Evolutionary conservation across 2,329 filamentous ascomycete genomes (phyloP), one percentile per base, ranked within the genome.

Genomic region (Scedosporium minutisporum): DNA sequence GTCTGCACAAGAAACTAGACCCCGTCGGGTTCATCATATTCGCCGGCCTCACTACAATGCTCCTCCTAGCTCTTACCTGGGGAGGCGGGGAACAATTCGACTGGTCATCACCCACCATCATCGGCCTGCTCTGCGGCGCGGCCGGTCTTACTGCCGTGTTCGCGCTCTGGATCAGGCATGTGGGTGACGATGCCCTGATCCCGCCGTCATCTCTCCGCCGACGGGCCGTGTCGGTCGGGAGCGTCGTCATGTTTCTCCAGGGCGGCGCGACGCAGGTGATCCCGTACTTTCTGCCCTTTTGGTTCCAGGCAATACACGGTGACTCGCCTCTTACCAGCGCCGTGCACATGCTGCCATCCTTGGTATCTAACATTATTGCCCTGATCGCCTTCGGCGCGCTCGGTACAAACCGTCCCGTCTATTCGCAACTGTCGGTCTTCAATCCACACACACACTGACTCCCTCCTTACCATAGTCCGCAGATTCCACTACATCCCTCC

Each of bases 41-140:
- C 41, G 53, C 71, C 65, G 71, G 72, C 0, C 67, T 75, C 16
- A 71, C 80, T 7, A 70, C 81, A 21, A 81, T 77, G 64, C 71
- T 81, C n/a, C 67, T 82, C 0, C 71, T 83, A 0, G 80, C 80
- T 21, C 70, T 83, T 5, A 78, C 81, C 63, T 82, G 78, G 78
- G 77, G 77, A 29, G 77, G 76, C 7, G 70, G 69, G 41, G 72
- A 71, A 62, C 72, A 71, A 62, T 75, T 77, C 53, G 63, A 65
- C 7, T 72, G 68, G 71, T 53, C 33, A 1, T 67, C 64, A 9
- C 67, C 65, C 0, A 59, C 65, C 21, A 72, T 78, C 48, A 71
- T 78, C 33, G 73, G 68, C 0, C 70, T 78, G 5, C 65, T 78
- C 18, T 70, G 75, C 29, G 48, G 73, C 16, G 72, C 70, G 53